Percentiles rank a stretch among this genome's conserved stretches.
These are phyloP conservation scores for Acephala macrosclerotiorum DNA, from an alignment of 2,329 filamentous ascomycete species.

Conservation along the genomic window DNA sequence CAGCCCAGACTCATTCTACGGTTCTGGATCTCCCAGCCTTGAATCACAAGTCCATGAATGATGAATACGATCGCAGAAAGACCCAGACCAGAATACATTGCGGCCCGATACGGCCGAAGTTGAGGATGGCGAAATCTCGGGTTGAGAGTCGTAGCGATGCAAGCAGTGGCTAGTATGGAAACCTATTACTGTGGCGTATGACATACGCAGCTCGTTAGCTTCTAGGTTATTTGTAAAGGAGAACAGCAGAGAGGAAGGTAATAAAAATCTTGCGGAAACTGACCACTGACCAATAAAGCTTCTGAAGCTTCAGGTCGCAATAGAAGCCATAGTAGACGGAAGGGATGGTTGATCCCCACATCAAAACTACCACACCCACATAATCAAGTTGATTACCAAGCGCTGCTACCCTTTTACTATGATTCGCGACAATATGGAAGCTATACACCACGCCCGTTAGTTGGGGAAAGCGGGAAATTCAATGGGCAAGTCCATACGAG, in stretches of 20 bases:
- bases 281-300: constrained; percentile 47
- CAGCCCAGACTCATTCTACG: too few species aligned
- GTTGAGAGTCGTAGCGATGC: background rate
- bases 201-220: too few species aligned
- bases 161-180: constrained; percentile 6
- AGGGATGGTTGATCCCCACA: constrained; percentile 48
- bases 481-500: too few species aligned
- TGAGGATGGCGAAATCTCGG: constrained; percentile 6
- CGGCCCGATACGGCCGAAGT: constrained; percentile 21
- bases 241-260: background rate
- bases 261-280: too few species aligned
- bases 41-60: constrained; percentile 34
- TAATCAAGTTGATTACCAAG: constrained; percentile 49
- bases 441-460: too few species aligned
- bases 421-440: constrained; percentile 48
- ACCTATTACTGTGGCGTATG: too few species aligned
- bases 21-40: too few species aligned
- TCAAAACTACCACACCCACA: constrained; percentile 48
- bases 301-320: constrained; percentile 46
- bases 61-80: constrained; percentile 39
- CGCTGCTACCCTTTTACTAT: constrained; percentile 45
- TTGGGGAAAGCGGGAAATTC: too few species aligned
- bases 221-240: background rate
- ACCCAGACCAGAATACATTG: constrained; percentile 38
- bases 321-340: constrained; percentile 52